Evolutionary conservation across 2,329 filamentous ascomycete species (phyloP).

Genomic region (Colletotrichum ledebouriae): DNA sequence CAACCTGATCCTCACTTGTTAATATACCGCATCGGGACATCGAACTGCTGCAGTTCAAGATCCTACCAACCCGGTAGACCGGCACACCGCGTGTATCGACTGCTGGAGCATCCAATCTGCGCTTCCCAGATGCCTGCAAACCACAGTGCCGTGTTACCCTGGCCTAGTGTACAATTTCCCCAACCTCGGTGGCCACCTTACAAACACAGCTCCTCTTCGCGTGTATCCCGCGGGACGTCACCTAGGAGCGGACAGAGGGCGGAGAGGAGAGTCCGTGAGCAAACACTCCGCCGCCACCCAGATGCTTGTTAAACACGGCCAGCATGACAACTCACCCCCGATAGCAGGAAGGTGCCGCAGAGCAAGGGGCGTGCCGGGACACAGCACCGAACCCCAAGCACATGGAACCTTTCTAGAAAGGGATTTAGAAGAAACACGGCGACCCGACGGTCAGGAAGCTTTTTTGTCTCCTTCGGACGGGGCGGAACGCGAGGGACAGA

Average conservation of each 20-base stretch:
- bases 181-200: neutral
- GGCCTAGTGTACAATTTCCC: too few species aligned
- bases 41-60: too few species aligned
- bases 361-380: neutral
- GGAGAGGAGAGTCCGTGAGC: conserved; percentile 10
- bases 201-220: neutral
- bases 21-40: too few species aligned
- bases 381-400: neutral
- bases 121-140: too few species aligned
- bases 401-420: conserved; percentile 37
- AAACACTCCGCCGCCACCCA: neutral
- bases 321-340: too few species aligned
- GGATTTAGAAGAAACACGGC: conserved; percentile 9
- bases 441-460: conserved; percentile 39
- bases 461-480: conserved; percentile 39
- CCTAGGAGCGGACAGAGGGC: conserved; percentile 24
- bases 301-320: too few species aligned
- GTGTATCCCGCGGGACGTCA: too few species aligned
- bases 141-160: too few species aligned
- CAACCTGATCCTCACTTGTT: too few species aligned
- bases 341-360: neutral
- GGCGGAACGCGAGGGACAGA: conserved; percentile 33
- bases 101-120: too few species aligned
- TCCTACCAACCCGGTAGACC: too few species aligned
- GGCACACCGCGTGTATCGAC: too few species aligned